Evolutionary conservation across 441 rosid genomes (phyloP).

Genomic region (Corymbia calophylla): DNA sequence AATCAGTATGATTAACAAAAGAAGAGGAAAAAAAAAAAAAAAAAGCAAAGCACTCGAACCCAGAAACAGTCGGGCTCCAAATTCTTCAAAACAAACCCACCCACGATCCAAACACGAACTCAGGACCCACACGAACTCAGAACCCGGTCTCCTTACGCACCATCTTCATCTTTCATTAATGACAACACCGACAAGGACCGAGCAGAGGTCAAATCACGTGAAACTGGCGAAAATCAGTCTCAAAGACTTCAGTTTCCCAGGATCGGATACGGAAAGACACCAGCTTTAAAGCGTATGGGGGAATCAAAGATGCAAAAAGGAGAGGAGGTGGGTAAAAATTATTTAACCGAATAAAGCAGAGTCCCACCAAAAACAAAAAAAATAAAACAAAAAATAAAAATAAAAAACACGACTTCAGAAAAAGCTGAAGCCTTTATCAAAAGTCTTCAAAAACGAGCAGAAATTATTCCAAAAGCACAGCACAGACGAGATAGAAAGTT

Average conservation of each 20-base stretch:
- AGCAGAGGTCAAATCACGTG: background rate
- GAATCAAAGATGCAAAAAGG: conserved; percentile 18
- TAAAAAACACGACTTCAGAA: conserved; percentile 13
- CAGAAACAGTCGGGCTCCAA: background rate
- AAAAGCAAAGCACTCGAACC: background rate
- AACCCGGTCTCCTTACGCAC: background rate
- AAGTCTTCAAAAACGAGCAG: background rate
- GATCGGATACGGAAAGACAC: conserved; percentile 30
- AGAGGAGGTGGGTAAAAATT: conserved; percentile 5
- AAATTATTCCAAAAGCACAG: conserved; percentile 9
- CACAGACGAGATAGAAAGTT: conserved; percentile 22
- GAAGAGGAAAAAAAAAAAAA: background rate
- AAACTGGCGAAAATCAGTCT: background rate
- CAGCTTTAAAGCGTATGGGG: conserved; percentile 30
- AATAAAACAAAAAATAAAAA: background rate
- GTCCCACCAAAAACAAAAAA: background rate
- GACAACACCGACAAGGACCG: background rate
- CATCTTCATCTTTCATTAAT: background rate
- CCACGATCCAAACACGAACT: background rate
- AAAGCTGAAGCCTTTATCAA: background rate
- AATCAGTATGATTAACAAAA: background rate
- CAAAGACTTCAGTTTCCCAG: background rate
- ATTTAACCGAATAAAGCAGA: background rate
- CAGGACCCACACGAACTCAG: background rate
- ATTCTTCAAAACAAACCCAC: background rate